These are phyloP conservation scores for Sporothrix globosa DNA, from an alignment of 2,329 filamentous ascomycete genomes.

Conservation along the genomic window DNA sequence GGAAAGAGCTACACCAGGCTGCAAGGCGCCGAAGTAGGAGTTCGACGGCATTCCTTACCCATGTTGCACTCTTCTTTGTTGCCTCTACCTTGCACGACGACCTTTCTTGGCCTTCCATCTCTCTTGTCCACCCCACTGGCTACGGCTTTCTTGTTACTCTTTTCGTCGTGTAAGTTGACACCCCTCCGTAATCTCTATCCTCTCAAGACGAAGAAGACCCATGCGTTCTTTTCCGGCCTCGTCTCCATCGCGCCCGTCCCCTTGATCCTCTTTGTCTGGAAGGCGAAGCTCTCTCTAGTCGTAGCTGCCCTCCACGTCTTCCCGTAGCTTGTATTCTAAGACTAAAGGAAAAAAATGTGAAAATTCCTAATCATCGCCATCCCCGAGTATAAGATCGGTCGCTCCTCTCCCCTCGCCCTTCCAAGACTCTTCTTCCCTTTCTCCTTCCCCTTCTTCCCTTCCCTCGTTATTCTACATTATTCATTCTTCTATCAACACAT, in stretches of 20 bases:
- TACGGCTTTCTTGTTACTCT: conserved; percentile 28
- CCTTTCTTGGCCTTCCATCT: conserved; percentile 5
- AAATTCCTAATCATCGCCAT: not conserved
- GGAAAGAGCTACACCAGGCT: conserved; percentile 13
- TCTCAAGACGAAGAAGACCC: not conserved
- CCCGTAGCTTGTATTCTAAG: conserved; percentile 9
- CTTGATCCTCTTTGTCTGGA: conserved; percentile 17
- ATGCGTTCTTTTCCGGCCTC: conserved; percentile 25
- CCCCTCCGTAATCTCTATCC: conserved; percentile 14
- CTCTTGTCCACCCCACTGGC: not conserved
- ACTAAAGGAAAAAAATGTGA: not conserved
- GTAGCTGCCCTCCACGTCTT: conserved; percentile 8
- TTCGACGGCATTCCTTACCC: not conserved
- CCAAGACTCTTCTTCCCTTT: conserved; percentile 9
- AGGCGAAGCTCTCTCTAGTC: conserved; percentile 20
- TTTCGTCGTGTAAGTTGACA: conserved; percentile 32
- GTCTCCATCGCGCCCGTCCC: conserved; percentile 8
- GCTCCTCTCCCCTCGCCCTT: not conserved
- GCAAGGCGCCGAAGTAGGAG: conserved; percentile 34
- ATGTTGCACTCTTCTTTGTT: not conserved
- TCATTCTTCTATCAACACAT: not conserved
- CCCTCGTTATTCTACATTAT: not conserved
- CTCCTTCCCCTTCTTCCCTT: conserved; percentile 9
- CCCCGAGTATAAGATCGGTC: conserved; percentile 31
- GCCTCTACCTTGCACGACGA: not conserved